These are phyloP conservation scores for Saturnispora halmiae DNA, from an alignment of 805 yeast species.

Conservation along the genomic window DNA sequence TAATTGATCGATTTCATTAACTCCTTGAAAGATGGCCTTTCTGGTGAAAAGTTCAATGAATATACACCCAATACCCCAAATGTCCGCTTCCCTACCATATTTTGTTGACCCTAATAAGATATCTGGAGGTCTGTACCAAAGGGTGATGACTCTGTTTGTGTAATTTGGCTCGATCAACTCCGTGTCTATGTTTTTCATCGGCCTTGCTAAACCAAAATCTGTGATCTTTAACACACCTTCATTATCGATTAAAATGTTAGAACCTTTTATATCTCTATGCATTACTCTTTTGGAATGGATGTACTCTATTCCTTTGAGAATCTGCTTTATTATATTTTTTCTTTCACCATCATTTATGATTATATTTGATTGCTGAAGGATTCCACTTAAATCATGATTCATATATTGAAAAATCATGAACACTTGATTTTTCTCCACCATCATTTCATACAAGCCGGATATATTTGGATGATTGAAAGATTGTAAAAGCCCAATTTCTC, in stretches of 20 bases:
- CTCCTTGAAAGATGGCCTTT: slow-evolving; percentile 75
- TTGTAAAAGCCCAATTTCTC: slow-evolving; percentile 84
- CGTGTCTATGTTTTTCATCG: slow-evolving; percentile 48
- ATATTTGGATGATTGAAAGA: slow-evolving; percentile 74
- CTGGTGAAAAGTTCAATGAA: slow-evolving; percentile 71
- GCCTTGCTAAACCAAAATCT: slow-evolving; percentile 75
- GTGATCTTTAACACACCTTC: slow-evolving; percentile 62
- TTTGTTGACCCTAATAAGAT: slow-evolving; percentile 81
- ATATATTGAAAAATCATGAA: slow-evolving; percentile 91
- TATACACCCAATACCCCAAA: slow-evolving; percentile 96
- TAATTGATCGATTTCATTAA: slow-evolving; percentile 80
- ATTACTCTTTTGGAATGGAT: slow-evolving; percentile 59
- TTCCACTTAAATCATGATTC: slow-evolving; percentile 88
- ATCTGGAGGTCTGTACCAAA: slow-evolving; percentile 98
- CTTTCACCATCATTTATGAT: slow-evolving; percentile 52
- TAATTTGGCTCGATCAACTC: slow-evolving; percentile 60
- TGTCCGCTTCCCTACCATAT: slow-evolving; percentile 84
- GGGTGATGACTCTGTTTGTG: slow-evolving; percentile 89
- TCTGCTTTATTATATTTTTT: slow-evolving; percentile 56
- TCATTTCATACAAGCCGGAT: slow-evolving; percentile 77
- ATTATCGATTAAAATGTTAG: slow-evolving; percentile 59
- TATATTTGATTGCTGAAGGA: slow-evolving; percentile 68
- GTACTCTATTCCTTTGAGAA: slow-evolving; percentile 60
- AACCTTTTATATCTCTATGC: slow-evolving; percentile 77
- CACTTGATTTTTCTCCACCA: slow-evolving; percentile 67